Percentiles rank a stretch among this genome's conserved stretches.
Conservation (phyloP, 139 green algal genomes). For the Auxenochlorella pyrenoidosa region DNA sequence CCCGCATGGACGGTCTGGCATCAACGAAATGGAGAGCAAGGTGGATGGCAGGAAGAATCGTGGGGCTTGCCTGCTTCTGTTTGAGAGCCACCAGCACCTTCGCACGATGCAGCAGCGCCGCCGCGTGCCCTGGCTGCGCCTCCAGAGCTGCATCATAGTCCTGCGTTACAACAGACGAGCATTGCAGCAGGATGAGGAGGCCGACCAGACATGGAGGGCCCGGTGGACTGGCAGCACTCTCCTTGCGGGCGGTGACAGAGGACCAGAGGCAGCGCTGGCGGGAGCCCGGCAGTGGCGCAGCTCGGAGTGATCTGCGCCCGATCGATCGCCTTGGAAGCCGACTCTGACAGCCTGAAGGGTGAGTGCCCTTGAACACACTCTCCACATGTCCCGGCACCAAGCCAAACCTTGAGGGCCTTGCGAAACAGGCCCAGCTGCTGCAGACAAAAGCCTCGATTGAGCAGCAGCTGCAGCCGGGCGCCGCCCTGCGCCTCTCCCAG, state of each 20-base stretch:
- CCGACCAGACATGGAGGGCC: not conserved
- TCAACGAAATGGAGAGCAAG: too few relatives aligned
- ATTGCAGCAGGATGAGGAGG: not conserved
- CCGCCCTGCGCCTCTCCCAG: not conserved
- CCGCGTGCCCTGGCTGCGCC: slow-evolving; percentile 23
- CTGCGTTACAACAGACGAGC: slow-evolving; percentile 42
- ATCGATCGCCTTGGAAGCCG: not conserved
- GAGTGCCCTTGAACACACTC: too few relatives aligned
- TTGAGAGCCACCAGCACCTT: slow-evolving; percentile 68
- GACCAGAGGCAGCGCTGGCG: not conserved
- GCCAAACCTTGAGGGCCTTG: slow-evolving; percentile 81
- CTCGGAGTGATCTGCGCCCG: not conserved
- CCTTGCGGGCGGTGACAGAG: not conserved
- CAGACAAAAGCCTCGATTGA: slow-evolving; percentile 73
- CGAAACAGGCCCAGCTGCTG: slow-evolving; percentile 71
- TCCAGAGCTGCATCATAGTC: slow-evolving; percentile 71
- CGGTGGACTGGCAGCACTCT: not conserved
- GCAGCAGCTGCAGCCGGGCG: slow-evolving; percentile 30
- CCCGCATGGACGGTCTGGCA: not conserved
- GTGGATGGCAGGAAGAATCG: too few relatives aligned
- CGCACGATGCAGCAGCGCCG: slow-evolving; percentile 68
- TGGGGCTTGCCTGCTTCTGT: slow-evolving; percentile 57
- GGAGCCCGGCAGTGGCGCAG: not conserved
- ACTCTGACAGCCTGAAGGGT: not conserved
- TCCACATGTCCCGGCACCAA: not conserved